Percentiles rank a stretch among this genome's conserved stretches.
phyloP scores from a whole-genome alignment of 495 filamentous ascomycete genomes.

The Penicillium alfredii region DNA sequence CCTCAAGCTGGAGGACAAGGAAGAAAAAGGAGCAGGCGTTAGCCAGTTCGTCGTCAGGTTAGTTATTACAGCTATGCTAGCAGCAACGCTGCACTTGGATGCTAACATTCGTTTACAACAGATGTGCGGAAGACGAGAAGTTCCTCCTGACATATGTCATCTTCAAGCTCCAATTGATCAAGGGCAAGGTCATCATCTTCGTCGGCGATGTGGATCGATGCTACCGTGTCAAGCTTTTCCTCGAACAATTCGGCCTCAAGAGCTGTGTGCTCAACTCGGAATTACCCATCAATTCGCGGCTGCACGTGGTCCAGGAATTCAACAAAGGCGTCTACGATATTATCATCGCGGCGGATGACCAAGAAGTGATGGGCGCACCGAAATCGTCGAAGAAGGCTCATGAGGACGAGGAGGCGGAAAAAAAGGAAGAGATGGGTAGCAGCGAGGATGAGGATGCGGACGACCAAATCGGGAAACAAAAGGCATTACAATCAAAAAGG shows the following conservation, averaged over 20 bases:
- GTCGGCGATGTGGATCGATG: conserved; percentile 89
- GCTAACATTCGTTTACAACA: conserved; percentile 22
- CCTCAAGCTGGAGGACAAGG: conserved; percentile 69
- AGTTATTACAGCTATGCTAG: conserved; percentile 16
- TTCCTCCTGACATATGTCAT: conserved; percentile 91
- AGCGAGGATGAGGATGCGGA: conserved; percentile 33
- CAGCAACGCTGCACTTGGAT: background rate
- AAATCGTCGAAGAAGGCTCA: conserved; percentile 34
- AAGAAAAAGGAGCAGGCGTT: conserved; percentile 64
- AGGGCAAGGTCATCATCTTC: conserved; percentile 92
- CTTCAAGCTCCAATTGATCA: conserved; percentile 89
- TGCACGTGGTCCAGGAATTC: conserved; percentile 96
- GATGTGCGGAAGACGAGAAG: conserved; percentile 93
- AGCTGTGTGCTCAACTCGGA: conserved; percentile 95
- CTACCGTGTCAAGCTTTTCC: conserved; percentile 89
- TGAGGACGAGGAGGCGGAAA: conserved; percentile 16
- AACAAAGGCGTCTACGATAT: conserved; percentile 96
- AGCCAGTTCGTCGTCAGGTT: conserved; percentile 82
- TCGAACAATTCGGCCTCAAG: conserved; percentile 94
- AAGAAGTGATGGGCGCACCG: conserved; percentile 65
- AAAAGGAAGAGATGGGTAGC: conserved; percentile 24
- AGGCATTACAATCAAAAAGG: conserved; percentile 40
- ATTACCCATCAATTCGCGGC: conserved; percentile 81
- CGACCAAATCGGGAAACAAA: conserved; percentile 20
- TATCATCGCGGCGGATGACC: conserved; percentile 92